Conservation (phyloP, 2,329 filamentous ascomycete genomes). For the Fusarium begoniae region DNA sequence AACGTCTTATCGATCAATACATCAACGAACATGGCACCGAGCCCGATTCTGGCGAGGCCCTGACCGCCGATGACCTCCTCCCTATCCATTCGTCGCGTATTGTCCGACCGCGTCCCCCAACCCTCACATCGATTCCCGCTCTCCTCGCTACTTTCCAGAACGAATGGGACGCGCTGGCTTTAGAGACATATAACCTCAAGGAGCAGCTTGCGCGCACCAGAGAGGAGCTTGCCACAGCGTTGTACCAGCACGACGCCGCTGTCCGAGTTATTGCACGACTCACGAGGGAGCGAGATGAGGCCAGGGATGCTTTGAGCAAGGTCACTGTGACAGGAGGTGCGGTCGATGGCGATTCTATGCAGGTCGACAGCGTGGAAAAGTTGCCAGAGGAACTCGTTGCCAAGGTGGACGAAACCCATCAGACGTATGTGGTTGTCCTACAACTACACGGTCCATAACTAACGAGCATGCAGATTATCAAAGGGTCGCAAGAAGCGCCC, state of each 20-base stretch:
- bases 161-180: constrained; percentile 94
- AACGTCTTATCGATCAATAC: constrained; percentile 93
- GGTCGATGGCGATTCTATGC: constrained; percentile 84
- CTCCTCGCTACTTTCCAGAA: constrained; percentile 95
- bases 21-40: constrained; percentile 94
- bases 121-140: constrained; percentile 94
- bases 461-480: constrained; percentile 70
- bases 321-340: constrained; percentile 73
- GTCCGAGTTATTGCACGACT: constrained; percentile 91
- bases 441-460: neutral
- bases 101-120: constrained; percentile 89
- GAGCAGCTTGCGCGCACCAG: constrained; percentile 90
- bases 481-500: constrained; percentile 90
- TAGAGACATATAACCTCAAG: constrained; percentile 91
- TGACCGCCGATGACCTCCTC: constrained; percentile 85
- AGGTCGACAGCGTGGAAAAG: constrained; percentile 79
- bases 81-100: constrained; percentile 84
- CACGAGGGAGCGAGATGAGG: constrained; percentile 91
- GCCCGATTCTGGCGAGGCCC: constrained; percentile 86
- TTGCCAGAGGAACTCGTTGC: constrained; percentile 76
- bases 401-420: constrained; percentile 82
- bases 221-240: constrained; percentile 90
- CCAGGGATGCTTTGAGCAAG: constrained; percentile 86
- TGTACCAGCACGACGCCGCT: constrained; percentile 98
- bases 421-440: constrained; percentile 66